A percentile compares a stretch with the other conserved stretches of the same genome.
These are phyloP conservation scores for Nicotiana paniculata DNA, from an alignment of 257 asterid species.

Conservation along the genomic window DNA sequence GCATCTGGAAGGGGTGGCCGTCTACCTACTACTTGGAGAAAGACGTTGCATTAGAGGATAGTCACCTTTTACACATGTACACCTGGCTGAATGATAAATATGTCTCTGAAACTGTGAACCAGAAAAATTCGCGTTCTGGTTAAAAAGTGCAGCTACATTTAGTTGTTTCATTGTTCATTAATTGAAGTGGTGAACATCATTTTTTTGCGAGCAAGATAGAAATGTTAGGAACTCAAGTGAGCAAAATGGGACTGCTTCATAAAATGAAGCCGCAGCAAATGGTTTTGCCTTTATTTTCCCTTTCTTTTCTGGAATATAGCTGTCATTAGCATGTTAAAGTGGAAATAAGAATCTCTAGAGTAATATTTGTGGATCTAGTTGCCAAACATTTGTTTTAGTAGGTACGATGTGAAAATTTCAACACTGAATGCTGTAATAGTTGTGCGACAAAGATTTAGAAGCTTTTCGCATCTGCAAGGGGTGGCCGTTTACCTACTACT, in stretches of 20 bases:
- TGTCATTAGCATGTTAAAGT: neutral
- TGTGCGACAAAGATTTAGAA: neutral
- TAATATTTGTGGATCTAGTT: neutral
- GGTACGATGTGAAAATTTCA: neutral
- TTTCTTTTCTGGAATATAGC: neutral
- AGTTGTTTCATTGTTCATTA: neutral
- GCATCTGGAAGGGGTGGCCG: neutral
- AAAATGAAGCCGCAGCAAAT: conserved; percentile 29
- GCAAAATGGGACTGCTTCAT: conserved; percentile 26
- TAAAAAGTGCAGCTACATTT: neutral
- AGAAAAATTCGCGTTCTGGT: neutral
- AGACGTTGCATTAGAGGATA: neutral
- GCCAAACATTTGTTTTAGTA: neutral
- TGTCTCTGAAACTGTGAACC: neutral
- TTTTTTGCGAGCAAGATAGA: conserved; percentile 14
- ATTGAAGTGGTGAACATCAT: neutral
- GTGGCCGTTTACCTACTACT: neutral
- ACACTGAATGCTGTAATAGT: neutral
- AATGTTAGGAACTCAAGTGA: conserved; percentile 25
- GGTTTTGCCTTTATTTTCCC: conserved; percentile 27
- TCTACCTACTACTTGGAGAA: neutral
- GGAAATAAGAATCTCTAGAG: neutral
- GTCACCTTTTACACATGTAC: neutral
- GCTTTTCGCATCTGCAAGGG: neutral
- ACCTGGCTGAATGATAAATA: neutral